A percentile compares a stretch with the other conserved stretches of the same genome.
These are phyloP conservation scores for Sequoia sempervirens DNA, from an alignment of 75 land plant species.

Conservation along the genomic window DNA sequence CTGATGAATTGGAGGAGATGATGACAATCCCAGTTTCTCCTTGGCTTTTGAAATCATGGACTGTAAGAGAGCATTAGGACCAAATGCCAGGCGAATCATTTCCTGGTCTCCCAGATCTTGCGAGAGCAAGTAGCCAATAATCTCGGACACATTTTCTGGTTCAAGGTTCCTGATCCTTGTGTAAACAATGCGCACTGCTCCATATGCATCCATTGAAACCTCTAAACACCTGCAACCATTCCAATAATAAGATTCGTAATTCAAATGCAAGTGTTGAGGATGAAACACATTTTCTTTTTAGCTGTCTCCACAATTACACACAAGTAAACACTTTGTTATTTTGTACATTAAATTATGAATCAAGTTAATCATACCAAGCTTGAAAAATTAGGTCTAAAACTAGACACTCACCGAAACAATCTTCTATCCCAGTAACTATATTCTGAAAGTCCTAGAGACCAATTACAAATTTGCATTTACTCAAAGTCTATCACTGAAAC, in stretches of 20 bases:
- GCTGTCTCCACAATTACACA: not conserved
- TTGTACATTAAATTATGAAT: not conserved
- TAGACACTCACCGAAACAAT: not conserved
- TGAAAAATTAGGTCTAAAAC: not conserved
- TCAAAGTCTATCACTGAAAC: not conserved
- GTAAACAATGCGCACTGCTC: constrained; percentile 37
- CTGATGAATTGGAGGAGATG: constrained; percentile 9
- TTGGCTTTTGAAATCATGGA: constrained; percentile 39
- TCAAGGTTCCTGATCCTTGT: constrained; percentile 40
- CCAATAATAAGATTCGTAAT: not conserved
- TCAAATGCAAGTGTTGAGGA: not conserved
- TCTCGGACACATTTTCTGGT: constrained; percentile 42
- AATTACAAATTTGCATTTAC: not conserved
- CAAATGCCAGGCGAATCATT: constrained; percentile 9
- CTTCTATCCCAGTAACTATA: not conserved
- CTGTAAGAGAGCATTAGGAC: constrained; percentile 10
- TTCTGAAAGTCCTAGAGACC: not conserved
- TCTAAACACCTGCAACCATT: constrained; percentile 1
- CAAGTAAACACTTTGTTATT: not conserved
- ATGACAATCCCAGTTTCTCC: constrained; percentile 31
- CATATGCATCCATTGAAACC: constrained; percentile 36
- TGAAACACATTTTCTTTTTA: not conserved
- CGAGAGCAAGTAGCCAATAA: constrained; percentile 44
- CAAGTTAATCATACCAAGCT: not conserved
- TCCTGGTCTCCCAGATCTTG: constrained; percentile 26